Conservation (phyloP, 148 eudicot species). For the Rhododendron molle region DNA sequence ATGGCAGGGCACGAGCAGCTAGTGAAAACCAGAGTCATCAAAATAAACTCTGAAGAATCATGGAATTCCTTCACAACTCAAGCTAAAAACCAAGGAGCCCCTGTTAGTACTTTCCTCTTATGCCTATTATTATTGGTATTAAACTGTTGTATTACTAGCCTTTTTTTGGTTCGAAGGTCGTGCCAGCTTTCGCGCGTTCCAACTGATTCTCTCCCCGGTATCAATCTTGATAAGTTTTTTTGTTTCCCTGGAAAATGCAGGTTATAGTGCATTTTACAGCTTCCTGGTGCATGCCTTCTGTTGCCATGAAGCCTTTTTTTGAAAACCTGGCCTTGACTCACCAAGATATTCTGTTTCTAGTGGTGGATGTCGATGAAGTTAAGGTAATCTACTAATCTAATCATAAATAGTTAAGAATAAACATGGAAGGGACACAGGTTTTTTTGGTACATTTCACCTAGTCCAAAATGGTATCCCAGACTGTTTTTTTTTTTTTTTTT, state of each 20-base stretch:
- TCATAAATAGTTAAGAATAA: background rate
- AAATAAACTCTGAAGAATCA: conserved; percentile 20
- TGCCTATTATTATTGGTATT: background rate
- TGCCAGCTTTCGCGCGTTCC: background rate
- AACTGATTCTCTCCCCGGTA: no score
- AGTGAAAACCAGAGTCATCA: conserved; percentile 22
- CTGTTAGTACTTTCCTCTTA: conserved; percentile 13
- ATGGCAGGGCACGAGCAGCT: conserved; percentile 15
- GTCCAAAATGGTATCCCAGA: background rate
- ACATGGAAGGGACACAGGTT: background rate
- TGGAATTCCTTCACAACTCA: conserved; percentile 24
- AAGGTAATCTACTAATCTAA: conserved; percentile 21
- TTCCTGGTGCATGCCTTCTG: conserved; percentile 32
- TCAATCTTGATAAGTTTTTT: background rate
- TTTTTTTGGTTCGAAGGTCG: no score
- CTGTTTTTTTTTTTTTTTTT: background rate
- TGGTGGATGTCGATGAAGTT: conserved; percentile 32
- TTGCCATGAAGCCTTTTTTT: conserved; percentile 27
- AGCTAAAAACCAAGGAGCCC: conserved; percentile 18
- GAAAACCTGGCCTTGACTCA: conserved; percentile 23
- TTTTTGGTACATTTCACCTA: background rate
- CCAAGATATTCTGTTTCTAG: conserved; percentile 20
- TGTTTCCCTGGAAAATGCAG: conserved; percentile 10
- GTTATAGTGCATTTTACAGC: conserved; percentile 27
- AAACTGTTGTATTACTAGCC: background rate